phyloP scores from a whole-genome alignment of 176 grass and related monocot genomes.

The Pontederia paniculata region DNA sequence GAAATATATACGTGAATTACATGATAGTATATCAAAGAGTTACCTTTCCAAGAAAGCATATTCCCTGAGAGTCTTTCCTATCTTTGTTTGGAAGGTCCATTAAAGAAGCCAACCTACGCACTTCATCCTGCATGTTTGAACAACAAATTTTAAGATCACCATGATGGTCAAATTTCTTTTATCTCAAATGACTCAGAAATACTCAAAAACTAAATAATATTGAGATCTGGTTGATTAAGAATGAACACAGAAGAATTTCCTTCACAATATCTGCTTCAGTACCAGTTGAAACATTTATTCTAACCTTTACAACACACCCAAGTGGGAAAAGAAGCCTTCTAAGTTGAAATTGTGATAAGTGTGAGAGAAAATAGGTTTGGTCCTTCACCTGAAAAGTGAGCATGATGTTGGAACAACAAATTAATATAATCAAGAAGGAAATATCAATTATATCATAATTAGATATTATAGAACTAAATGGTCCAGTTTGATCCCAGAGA shows the following conservation, averaged over 20 bases:
- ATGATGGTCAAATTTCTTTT: not conserved
- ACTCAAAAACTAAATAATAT: no score
- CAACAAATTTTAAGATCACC: not conserved
- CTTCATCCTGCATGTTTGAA: conserved; percentile 49
- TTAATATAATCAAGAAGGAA: no score
- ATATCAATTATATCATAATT: no score
- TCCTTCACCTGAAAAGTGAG: conserved; percentile 65
- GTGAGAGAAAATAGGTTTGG: conserved; percentile 97
- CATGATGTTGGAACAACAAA: not conserved
- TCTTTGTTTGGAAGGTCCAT: conserved; percentile 74
- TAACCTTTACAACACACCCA: conserved; percentile 71
- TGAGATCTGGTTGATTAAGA: no score
- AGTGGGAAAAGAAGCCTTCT: conserved; percentile 91
- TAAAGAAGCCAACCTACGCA: conserved; percentile 49
- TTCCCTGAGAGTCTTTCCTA: conserved; percentile 93
- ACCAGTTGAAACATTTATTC: not conserved
- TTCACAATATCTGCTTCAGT: no score
- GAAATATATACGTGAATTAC: no score
- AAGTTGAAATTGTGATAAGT: conserved; percentile 77
- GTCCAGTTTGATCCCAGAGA: no score
- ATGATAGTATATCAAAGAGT: not conserved
- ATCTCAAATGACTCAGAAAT: no score
- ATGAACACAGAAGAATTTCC: no score
- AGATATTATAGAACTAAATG: no score
- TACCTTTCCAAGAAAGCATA: conserved; percentile 98